phyloP scores from a whole-genome alignment of 805 yeast species.

The Grigorovia yakushimaensis region DNA sequence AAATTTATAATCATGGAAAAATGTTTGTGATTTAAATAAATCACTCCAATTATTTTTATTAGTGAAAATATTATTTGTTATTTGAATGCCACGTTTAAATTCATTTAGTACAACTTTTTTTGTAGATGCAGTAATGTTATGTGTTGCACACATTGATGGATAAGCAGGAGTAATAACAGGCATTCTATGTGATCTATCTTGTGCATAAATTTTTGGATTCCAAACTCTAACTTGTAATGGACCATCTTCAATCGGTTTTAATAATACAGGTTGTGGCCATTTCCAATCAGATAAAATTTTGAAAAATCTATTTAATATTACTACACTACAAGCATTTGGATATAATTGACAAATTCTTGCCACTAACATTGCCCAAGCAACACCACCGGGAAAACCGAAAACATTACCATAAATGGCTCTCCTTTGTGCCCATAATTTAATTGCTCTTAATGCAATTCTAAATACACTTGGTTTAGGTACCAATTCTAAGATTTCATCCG shows the following conservation, averaged over 20 bases:
- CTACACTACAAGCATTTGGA: conserved; percentile 92
- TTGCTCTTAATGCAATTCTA: conserved; percentile 84
- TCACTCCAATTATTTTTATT: conserved; percentile 67
- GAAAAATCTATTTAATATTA: conserved; percentile 83
- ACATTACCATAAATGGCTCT: conserved; percentile 91
- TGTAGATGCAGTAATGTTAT: conserved; percentile 84
- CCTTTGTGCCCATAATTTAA: conserved; percentile 94
- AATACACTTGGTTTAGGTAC: conserved; percentile 92
- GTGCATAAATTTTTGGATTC: conserved; percentile 88
- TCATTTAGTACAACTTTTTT: conserved; percentile 75
- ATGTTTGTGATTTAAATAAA: conserved; percentile 68
- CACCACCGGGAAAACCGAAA: conserved; percentile 98
- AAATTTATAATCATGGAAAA: conserved; percentile 75
- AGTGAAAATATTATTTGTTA: conserved; percentile 55
- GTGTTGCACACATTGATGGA: conserved; percentile 97
- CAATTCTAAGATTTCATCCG: conserved; percentile 80
- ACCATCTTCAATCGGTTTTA: conserved; percentile 92
- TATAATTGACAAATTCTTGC: conserved; percentile 94
- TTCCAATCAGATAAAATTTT: conserved; percentile 80
- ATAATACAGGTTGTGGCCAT: conserved; percentile 96
- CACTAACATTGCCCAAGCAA: conserved; percentile 99
- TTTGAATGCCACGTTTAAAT: conserved; percentile 60
- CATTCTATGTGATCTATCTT: conserved; percentile 86
- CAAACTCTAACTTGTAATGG: conserved; percentile 93
- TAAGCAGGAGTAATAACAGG: conserved; percentile 95